Percentiles rank a stretch among this genome's conserved stretches.
phyloP scores from a whole-genome alignment of 768 basidiomycete genomes.

The Chiua virens region DNA sequence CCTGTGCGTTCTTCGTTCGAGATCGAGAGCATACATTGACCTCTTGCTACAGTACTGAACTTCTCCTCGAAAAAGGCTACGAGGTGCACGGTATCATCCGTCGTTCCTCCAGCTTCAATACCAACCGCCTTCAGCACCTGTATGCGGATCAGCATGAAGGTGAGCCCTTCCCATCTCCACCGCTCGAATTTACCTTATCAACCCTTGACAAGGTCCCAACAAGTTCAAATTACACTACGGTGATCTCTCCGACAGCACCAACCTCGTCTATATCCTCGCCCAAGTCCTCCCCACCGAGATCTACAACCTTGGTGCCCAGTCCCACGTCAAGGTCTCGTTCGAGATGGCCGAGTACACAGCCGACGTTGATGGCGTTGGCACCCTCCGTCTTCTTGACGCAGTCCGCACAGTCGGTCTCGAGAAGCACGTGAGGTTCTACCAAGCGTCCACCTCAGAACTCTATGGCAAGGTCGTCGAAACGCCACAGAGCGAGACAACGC shows the following conservation, averaged over 20 bases:
- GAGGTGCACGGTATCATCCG: constrained; percentile 95
- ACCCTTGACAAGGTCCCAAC: constrained; percentile 50
- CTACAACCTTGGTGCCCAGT: constrained; percentile 97
- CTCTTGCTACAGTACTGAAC: constrained; percentile 59
- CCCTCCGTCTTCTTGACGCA: constrained; percentile 92
- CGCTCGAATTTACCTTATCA: constrained; percentile 1
- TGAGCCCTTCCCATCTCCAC: constrained; percentile 37
- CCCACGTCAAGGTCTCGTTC: constrained; percentile 98
- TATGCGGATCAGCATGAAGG: constrained; percentile 93
- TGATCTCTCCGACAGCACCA: constrained; percentile 94
- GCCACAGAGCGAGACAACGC: constrained; percentile 93
- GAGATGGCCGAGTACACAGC: constrained; percentile 99
- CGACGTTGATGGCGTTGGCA: constrained; percentile 94
- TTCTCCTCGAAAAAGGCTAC: constrained; percentile 85
- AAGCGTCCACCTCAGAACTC: constrained; percentile 95
- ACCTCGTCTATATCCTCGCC: constrained; percentile 94
- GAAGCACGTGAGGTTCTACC: constrained; percentile 93
- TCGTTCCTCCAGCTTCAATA: constrained; percentile 98
- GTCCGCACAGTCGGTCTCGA: constrained; percentile 95
- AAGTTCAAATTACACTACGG: constrained; percentile 88
- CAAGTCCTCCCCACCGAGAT: constrained; percentile 94
- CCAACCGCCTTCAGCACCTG: constrained; percentile 89
- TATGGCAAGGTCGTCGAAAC: constrained; percentile 97
- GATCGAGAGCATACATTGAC: constrained; percentile 3
- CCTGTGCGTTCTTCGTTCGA: constrained; percentile 53